phyloP scores from a whole-genome alignment of 768 basidiomycete species.

The Trametes meyenii region DNA sequence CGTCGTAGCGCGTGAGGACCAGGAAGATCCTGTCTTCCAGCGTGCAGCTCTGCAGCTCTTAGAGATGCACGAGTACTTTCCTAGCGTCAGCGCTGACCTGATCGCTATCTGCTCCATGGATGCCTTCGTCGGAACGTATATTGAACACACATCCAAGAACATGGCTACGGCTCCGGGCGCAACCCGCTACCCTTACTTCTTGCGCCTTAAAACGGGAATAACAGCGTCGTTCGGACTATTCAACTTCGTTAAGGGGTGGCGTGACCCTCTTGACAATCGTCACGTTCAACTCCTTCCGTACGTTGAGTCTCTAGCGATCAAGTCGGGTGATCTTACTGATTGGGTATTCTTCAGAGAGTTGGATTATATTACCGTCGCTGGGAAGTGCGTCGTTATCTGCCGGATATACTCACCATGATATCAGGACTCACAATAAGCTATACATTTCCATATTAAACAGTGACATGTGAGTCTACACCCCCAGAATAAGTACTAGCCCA shows the following conservation, averaged over 20 bases:
- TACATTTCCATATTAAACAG: neutral
- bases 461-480: slow-evolving; percentile 16
- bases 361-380: no score
- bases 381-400: no score
- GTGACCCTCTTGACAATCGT: slow-evolving; percentile 28
- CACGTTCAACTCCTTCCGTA: slow-evolving; percentile 44
- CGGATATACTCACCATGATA: neutral
- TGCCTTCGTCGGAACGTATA: slow-evolving; percentile 37
- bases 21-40: slow-evolving; percentile 37
- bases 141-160: slow-evolving; percentile 36
- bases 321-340: no score
- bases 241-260: slow-evolving; percentile 33
- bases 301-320: no score
- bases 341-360: no score
- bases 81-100: slow-evolving; percentile 35
- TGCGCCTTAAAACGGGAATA: slow-evolving; percentile 36
- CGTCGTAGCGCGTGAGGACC: slow-evolving; percentile 34
- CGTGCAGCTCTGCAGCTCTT: slow-evolving; percentile 38
- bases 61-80: slow-evolving; percentile 34
- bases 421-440: neutral
- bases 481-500: no score
- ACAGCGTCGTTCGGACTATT: slow-evolving; percentile 40
- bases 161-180: slow-evolving; percentile 31
- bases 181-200: slow-evolving; percentile 32
- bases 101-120: slow-evolving; percentile 35